Conservation (phyloP, 192 early-diverging fungal genomes). For the Polychytrium aggregatum region DNA sequence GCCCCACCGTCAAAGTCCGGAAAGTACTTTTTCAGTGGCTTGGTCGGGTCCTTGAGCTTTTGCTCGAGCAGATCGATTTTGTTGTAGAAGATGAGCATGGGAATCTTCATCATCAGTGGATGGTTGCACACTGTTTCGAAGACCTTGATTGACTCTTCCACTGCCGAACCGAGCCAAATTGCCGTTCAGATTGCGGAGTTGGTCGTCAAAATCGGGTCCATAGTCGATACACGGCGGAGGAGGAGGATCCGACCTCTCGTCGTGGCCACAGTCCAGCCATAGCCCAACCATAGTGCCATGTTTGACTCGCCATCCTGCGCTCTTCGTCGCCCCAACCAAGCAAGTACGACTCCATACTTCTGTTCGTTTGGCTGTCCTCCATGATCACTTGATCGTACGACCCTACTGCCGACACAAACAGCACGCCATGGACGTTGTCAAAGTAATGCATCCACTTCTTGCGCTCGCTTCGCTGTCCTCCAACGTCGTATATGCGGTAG, state of each 20-base stretch:
- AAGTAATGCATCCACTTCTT: conserved; percentile 65
- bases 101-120: conserved; percentile 31
- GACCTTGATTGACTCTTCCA: conserved; percentile 36
- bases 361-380: conserved; percentile 52
- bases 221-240: too few species aligned
- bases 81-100: conserved; percentile 45
- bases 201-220: too few species aligned
- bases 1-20: conserved; percentile 32
- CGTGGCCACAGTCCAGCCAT: too few species aligned
- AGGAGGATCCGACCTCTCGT: too few species aligned
- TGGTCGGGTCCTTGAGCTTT: conserved; percentile 31
- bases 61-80: conserved; percentile 40
- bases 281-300: too few species aligned
- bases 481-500: conserved; percentile 58
- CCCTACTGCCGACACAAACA: conserved; percentile 54
- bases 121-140: conserved; percentile 40
- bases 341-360: too few species aligned
- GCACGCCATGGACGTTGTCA: conserved; percentile 57
- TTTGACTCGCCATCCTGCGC: too few species aligned
- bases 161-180: conserved; percentile 5
- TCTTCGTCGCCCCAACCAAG: too few species aligned
- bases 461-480: conserved; percentile 51
- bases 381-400: conserved; percentile 51
- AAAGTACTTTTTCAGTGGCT: conserved; percentile 29
- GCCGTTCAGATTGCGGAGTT: too few species aligned